Base-by-base conservation (phyloP, 495 filamentous ascomycete species). In the Cenococcum geophilum region DNA sequence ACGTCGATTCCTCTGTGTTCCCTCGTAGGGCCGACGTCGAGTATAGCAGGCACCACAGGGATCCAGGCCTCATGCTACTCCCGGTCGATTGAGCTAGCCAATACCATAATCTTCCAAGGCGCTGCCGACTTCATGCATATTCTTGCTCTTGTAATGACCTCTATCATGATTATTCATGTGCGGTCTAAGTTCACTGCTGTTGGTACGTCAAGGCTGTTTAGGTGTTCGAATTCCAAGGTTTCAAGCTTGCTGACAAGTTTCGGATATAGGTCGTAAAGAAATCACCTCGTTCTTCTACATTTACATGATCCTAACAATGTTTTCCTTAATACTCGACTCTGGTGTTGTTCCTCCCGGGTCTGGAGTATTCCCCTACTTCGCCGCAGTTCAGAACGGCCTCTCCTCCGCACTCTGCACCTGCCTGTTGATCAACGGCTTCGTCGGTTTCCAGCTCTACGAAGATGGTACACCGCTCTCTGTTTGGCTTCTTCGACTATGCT, bases 201-300 rank as follows among this genome's bases (percentile, higher is more conserved):
- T 71, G 93, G 92, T 96, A 80, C 67, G 92, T 85, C 32, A 42
- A 40, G 4, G 1, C 4, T 21, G 4, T 56, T 12, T 54, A n/a
- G 27, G 6, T 27, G 51, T 8, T 32, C 9, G 21, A 45, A 45
- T 14, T 18, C 11, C 40, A 2, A 4, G 14, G 11, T 45, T 16
- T 45, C 14, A 5, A 22, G 32, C 20, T 48, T 35, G 22, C 18
- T 32, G 27, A 53, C 40, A 32, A 27, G n/a, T 27, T 9, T 43
- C 25, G 62, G 71, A 70, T 61, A 64, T 74, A 97, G 92, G 93
- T 61, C 92, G 93, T 67, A 97, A 97, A 78, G 93, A 99, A 75
- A 97, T 99, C 73, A 89, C 88, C 42, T 87, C 86, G 10, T 97
- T 99, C 80, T 99, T 99, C 80, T 97, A 97, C 77, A 81, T 96